phyloP scores from a whole-genome alignment of 1,284 basidiomycete species.

The Cutaneotrichosporon cyanovorans region DNA sequence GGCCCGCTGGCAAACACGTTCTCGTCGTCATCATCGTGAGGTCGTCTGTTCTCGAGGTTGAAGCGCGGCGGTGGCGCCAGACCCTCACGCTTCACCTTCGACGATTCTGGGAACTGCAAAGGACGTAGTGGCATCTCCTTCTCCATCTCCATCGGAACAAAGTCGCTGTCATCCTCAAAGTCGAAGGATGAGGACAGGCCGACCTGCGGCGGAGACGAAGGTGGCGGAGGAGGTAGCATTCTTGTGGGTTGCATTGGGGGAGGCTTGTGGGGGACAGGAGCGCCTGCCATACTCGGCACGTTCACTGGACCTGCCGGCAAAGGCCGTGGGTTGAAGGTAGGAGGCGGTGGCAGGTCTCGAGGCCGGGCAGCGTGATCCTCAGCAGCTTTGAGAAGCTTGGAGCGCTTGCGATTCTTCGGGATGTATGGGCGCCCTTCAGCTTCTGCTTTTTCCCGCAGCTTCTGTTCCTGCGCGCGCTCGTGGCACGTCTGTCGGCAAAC shows the following conservation, averaged over 20 bases:
- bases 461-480: slow-evolving; percentile 35
- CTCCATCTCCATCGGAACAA: slow-evolving; percentile 20
- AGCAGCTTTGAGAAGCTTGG: not conserved
- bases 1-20: slow-evolving; percentile 26
- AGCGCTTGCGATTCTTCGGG: slow-evolving; percentile 39
- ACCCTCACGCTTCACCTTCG: not conserved
- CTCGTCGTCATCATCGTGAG: slow-evolving; percentile 28
- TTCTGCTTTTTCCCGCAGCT: slow-evolving; percentile 34
- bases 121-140: not conserved
- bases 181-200: slow-evolving; percentile 6
- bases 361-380: not conserved
- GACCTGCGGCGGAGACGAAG: slow-evolving; percentile 3
- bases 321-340: not conserved
- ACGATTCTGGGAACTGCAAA: slow-evolving; percentile 1
- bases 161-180: slow-evolving; percentile 35
- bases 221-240: slow-evolving; percentile 3
- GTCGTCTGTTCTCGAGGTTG: slow-evolving; percentile 12
- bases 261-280: not conserved
- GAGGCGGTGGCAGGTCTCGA: not conserved
- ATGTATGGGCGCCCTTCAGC: slow-evolving; percentile 36
- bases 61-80: not conserved
- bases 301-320: not conserved
- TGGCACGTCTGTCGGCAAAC: slow-evolving; percentile 39
- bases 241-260: not conserved
- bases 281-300: not conserved